These are phyloP conservation scores for Colletotrichum truncatum DNA, from an alignment of 2,329 filamentous ascomycete genomes.

Conservation along the genomic window DNA sequence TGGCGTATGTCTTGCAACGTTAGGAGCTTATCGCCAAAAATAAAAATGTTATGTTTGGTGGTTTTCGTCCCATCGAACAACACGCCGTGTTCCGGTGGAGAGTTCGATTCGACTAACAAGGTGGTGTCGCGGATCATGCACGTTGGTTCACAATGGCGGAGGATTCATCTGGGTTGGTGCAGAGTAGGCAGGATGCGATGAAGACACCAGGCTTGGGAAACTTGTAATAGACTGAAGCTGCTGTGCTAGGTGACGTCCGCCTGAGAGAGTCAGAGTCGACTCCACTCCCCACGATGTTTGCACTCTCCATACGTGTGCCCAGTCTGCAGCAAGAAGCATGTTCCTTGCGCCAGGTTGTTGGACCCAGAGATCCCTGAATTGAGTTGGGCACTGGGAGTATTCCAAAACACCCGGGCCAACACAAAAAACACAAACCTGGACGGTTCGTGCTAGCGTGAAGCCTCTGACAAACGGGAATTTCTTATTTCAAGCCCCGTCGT, in stretches of 20 bases:
- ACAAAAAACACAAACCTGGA: neutral
- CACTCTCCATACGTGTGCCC: neutral
- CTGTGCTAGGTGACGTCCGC: neutral
- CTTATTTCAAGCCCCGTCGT: neutral
- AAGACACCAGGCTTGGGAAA: neutral
- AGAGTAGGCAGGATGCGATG: neutral
- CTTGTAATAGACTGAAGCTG: neutral
- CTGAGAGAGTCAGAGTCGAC: neutral
- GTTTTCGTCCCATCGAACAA: neutral
- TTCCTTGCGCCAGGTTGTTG: slow-evolving; percentile 24
- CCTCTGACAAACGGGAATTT: neutral
- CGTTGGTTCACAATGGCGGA: neutral
- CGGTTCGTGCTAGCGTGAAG: slow-evolving; percentile 7
- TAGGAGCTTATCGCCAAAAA: neutral
- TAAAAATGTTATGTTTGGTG: too few relatives aligned
- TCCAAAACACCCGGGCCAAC: slow-evolving; percentile 13
- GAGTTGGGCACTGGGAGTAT: neutral
- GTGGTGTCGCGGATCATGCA: slow-evolving; percentile 1
- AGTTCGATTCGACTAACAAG: neutral
- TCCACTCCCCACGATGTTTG: slow-evolving; percentile 23
- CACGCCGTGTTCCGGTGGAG: neutral
- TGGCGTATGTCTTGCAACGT: neutral
- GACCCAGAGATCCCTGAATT: slow-evolving; percentile 6
- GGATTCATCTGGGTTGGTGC: neutral
- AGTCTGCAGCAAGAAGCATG: slow-evolving; percentile 2